These are phyloP conservation scores for Cladorrhinum sp. DNA, from an alignment of 2,329 filamentous ascomycete species.

Conservation along the genomic window DNA sequence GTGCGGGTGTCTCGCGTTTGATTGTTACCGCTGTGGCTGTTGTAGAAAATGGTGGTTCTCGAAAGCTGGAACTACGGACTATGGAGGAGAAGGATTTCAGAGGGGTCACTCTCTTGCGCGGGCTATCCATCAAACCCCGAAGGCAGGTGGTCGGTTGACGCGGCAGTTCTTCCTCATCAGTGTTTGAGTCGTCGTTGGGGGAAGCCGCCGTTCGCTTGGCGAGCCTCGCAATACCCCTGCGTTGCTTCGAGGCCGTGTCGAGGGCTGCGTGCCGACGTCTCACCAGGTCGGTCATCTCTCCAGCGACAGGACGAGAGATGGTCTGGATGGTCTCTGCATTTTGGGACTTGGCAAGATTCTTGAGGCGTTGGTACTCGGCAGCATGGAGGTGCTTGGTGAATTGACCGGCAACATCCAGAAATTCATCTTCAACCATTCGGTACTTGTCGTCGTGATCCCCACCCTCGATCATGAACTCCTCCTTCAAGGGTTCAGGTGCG, in stretches of 20 bases:
- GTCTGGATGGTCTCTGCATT: slow-evolving; percentile 51
- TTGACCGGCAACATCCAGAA: slow-evolving; percentile 61
- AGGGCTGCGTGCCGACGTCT: slow-evolving; percentile 37
- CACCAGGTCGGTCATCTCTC: slow-evolving; percentile 37
- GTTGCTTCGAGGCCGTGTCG: slow-evolving; percentile 37
- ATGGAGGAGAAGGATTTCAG: slow-evolving; percentile 20
- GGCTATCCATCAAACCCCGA: slow-evolving; percentile 43
- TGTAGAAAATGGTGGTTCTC: background rate
- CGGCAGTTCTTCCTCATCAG: slow-evolving; percentile 21
- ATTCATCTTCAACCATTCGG: slow-evolving; percentile 83
- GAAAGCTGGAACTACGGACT: slow-evolving; percentile 2
- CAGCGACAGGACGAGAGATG: slow-evolving; percentile 52
- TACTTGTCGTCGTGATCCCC: slow-evolving; percentile 67
- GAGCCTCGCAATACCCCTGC: slow-evolving; percentile 27
- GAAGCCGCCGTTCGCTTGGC: slow-evolving; percentile 13
- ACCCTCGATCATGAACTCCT: slow-evolving; percentile 59
- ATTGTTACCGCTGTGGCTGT: background rate
- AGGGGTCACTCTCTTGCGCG: slow-evolving; percentile 31
- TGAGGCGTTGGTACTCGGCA: slow-evolving; percentile 71
- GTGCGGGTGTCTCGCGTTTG: background rate
- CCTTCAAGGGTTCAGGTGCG: slow-evolving; percentile 29
- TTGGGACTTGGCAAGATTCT: slow-evolving; percentile 51
- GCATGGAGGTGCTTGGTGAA: slow-evolving; percentile 75
- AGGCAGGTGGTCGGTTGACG: slow-evolving; percentile 39
- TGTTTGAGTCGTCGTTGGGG: slow-evolving; percentile 15